Percentiles rank a stretch among this genome's conserved stretches.
These are phyloP conservation scores for Aspergillus texensis DNA, from an alignment of 2,329 filamentous ascomycete genomes.

Conservation along the genomic window DNA sequence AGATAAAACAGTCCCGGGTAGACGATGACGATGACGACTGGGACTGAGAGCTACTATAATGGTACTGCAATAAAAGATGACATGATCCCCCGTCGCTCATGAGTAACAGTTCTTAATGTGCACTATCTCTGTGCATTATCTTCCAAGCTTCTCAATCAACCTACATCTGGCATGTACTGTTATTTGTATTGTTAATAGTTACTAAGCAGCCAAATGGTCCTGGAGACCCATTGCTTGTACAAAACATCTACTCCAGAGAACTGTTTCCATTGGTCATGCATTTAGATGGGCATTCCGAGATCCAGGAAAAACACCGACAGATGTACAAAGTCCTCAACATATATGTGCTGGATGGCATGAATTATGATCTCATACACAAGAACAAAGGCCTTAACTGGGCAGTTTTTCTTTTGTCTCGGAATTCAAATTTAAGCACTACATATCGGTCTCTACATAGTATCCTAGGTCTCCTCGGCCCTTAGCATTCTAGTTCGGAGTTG, in stretches of 20 bases:
- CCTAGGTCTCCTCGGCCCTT: too few species aligned
- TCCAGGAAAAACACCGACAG: not conserved
- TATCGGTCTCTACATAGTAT: too few species aligned
- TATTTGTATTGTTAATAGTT: not conserved
- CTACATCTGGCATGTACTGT: not conserved
- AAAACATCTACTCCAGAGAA: not conserved
- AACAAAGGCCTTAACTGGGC: too few species aligned
- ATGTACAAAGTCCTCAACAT: not conserved
- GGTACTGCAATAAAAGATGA: not conserved
- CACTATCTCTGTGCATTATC: not conserved
- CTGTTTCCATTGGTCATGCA: not conserved
- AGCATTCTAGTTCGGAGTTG: too few species aligned
- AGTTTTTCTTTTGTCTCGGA: too few species aligned
- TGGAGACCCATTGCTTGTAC: not conserved
- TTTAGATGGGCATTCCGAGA: not conserved
- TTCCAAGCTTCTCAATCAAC: not conserved
- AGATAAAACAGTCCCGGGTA: constrained; percentile 50
- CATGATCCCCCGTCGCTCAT: not conserved
- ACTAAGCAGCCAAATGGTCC: not conserved
- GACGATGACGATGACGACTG: constrained; percentile 59
- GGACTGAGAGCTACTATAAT: constrained; percentile 48
- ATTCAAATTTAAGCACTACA: too few species aligned
- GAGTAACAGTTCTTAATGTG: not conserved
- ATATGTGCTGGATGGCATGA: too few species aligned
- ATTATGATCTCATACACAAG: not conserved